Evolutionary conservation across 768 basidiomycete genomes (phyloP).

Genomic region (Mycena floridula): DNA sequence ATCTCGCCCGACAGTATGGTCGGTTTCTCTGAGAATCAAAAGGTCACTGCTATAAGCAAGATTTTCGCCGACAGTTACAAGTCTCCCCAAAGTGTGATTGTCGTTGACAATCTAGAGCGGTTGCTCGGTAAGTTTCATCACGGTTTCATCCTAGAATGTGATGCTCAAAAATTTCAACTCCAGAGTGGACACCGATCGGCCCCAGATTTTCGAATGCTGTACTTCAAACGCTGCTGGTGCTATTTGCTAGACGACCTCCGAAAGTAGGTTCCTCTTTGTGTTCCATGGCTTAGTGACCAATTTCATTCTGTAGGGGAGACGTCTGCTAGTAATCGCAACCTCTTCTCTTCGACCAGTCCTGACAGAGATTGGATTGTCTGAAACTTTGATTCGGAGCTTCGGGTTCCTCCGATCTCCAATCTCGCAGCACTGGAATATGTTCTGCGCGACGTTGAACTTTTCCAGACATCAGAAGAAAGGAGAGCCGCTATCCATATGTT

Average conservation of each 20-base stretch:
- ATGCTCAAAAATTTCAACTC: background rate
- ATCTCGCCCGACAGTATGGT: conserved; percentile 97
- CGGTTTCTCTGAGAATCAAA: conserved; percentile 88
- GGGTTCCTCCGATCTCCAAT: conserved; percentile 74
- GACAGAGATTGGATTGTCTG: conserved; percentile 82
- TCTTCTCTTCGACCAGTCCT: conserved; percentile 85
- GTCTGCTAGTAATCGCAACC: conserved; percentile 87
- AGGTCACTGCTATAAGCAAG: conserved; percentile 87
- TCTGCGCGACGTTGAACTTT: conserved; percentile 74
- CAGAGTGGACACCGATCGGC: conserved; percentile 96
- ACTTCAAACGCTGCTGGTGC: conserved; percentile 82
- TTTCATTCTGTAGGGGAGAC: conserved; percentile 58
- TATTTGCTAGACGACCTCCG: conserved; percentile 85
- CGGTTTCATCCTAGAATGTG: background rate
- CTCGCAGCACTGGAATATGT: conserved; percentile 71
- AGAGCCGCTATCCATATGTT: conserved; percentile 59
- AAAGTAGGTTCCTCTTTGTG: conserved; percentile 46
- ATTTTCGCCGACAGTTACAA: conserved; percentile 95
- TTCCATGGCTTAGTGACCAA: background rate
- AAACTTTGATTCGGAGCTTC: conserved; percentile 86
- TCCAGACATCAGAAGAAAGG: conserved; percentile 50
- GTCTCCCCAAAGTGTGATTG: conserved; percentile 92
- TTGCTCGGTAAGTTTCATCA: conserved; percentile 61
- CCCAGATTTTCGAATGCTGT: conserved; percentile 95
- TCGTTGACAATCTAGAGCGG: conserved; percentile 92